Evolutionary conservation across 768 basidiomycete genomes (phyloP).

Genomic region (Pulveroboletus ravenelii): DNA sequence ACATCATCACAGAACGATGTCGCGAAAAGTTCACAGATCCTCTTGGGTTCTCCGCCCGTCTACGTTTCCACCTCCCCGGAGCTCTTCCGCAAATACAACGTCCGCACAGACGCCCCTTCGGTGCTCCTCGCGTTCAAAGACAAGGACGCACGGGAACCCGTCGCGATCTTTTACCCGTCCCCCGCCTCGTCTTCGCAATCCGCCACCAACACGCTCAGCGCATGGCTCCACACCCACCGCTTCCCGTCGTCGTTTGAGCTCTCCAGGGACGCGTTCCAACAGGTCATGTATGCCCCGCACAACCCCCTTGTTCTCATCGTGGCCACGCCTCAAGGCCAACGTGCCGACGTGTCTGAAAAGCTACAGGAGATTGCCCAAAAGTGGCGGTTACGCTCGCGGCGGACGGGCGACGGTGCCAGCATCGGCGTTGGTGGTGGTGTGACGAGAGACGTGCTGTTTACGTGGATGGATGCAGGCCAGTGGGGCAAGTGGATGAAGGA

Average conservation of each 20-base stretch:
- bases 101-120: conserved; percentile 43
- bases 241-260: conserved; percentile 74
- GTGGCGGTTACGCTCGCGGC: conserved; percentile 43
- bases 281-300: conserved; percentile 78
- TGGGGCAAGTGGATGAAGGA: conserved; percentile 90
- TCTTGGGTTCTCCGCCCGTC: conserved; percentile 47
- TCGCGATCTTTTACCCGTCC: conserved; percentile 37
- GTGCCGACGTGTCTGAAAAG: conserved; percentile 41
- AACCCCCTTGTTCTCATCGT: conserved; percentile 76
- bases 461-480: conserved; percentile 81
- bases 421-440: conserved; percentile 1
- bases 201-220: conserved; percentile 22
- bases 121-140: conserved; percentile 67
- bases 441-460: conserved; percentile 65
- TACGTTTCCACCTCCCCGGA: conserved; percentile 35
- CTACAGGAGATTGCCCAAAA: conserved; percentile 50
- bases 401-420: conserved; percentile 12
- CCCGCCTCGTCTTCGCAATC: not conserved
- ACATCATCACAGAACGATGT: conserved; percentile 41
- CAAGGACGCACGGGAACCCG: conserved; percentile 43
- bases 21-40: conserved; percentile 48
- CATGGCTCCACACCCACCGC: conserved; percentile 66
- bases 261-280: conserved; percentile 72
- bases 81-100: conserved; percentile 32
- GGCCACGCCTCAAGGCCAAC: conserved; percentile 38